Evolutionary conservation across 2,329 filamentous ascomycete species (phyloP).

Genomic region (Hymenoscyphus fraxineus): DNA sequence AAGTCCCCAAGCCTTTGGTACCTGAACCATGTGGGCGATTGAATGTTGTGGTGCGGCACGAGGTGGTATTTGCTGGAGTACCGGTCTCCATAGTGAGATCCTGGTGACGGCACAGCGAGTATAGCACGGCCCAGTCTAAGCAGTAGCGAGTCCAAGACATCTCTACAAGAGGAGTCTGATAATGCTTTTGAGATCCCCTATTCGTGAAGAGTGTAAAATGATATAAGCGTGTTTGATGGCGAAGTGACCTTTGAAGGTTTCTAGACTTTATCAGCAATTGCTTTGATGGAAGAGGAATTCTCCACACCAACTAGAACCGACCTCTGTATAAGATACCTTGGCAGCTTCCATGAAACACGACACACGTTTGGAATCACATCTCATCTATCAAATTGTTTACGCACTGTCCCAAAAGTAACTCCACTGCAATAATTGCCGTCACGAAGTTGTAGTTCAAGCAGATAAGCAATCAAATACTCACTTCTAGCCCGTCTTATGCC

Average conservation of each 20-base stretch:
- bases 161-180: not conserved
- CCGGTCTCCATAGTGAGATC: not conserved
- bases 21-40: not conserved
- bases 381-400: not conserved
- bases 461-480: not conserved
- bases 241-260: not conserved
- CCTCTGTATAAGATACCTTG: not conserved
- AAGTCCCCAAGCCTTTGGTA: not conserved
- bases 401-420: not conserved
- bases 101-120: not conserved
- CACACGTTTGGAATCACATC: not conserved
- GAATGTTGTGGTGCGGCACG: conserved; percentile 2
- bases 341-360: not conserved
- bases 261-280: not conserved
- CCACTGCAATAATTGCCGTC: not conserved
- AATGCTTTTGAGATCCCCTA: not conserved
- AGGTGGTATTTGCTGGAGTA: not conserved
- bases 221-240: not conserved
- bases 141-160: not conserved
- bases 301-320: not conserved
- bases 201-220: not conserved
- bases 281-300: not conserved
- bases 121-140: too few relatives aligned
- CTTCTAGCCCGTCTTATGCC: not conserved
- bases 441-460: not conserved